A percentile compares a stretch with the other conserved stretches of the same genome.
Conservation (phyloP, 805 yeast genomes). For the Saturnispora gosingensis region DNA sequence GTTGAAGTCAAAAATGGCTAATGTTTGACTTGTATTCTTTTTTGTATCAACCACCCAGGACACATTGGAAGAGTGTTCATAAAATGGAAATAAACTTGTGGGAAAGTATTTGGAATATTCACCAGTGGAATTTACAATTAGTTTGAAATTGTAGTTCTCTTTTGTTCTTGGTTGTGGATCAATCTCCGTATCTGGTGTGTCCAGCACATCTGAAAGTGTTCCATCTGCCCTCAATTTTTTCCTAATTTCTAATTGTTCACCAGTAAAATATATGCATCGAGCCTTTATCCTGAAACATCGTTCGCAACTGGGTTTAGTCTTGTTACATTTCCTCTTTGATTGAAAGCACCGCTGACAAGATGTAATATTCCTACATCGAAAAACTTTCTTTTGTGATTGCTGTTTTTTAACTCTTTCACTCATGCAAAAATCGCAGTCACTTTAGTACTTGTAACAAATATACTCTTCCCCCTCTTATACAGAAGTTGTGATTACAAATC, state of each 20-base stretch:
- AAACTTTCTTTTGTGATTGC: conserved; percentile 1
- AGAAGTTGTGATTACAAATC: not conserved
- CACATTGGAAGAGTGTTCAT: conserved; percentile 15
- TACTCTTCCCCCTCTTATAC: not conserved
- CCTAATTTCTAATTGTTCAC: conserved; percentile 9
- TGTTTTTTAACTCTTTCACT: not conserved
- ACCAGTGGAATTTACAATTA: conserved; percentile 17
- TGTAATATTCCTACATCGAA: conserved; percentile 14
- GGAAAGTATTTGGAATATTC: conserved; percentile 20
- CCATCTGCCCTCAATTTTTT: not conserved
- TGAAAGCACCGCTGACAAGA: conserved; percentile 17
- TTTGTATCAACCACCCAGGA: conserved; percentile 11
- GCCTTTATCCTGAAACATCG: conserved; percentile 12
- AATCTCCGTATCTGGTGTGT: conserved; percentile 11
- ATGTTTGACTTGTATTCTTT: conserved; percentile 6
- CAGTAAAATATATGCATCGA: conserved; percentile 16
- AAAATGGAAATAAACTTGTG: conserved; percentile 15
- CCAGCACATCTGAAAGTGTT: not conserved
- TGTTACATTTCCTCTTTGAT: conserved; percentile 17
- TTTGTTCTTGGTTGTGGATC: conserved; percentile 11
- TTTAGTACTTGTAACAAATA: not conserved
- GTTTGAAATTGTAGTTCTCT: conserved; percentile 17
- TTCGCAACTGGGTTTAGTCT: conserved; percentile 11
- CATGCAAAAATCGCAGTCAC: not conserved
- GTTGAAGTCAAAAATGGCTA: conserved; percentile 16